Conservation (phyloP, 805 yeast species). For the Zygoascus biomembranicola region DNA sequence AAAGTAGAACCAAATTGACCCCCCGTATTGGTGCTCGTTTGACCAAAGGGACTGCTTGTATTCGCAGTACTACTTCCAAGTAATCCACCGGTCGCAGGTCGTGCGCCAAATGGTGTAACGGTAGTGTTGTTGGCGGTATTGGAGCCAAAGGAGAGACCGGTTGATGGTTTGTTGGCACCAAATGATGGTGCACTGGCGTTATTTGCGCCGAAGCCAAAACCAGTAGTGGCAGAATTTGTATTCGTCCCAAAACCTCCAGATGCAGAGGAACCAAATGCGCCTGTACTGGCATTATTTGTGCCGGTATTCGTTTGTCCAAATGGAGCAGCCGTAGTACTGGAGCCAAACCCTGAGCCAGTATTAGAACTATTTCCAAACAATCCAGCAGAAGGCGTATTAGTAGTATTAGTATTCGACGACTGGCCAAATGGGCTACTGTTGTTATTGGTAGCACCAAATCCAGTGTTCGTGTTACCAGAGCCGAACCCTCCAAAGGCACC, state of each 20-base stretch:
- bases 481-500: background rate
- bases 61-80: constrained; percentile 18
- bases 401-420: constrained; percentile 4
- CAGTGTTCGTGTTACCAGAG: constrained; percentile 1
- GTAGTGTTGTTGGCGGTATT: background rate
- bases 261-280: background rate
- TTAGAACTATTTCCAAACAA: constrained; percentile 20
- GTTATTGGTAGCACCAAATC: constrained; percentile 2
- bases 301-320: background rate
- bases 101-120: constrained; percentile 6
- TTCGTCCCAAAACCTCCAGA: background rate
- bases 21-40: background rate
- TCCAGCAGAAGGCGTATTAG: background rate
- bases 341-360: constrained; percentile 2
- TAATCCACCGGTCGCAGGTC: constrained; percentile 18
- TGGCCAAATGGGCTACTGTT: background rate
- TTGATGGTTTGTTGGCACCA: background rate
- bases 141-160: background rate
- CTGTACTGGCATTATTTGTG: constrained; percentile 4
- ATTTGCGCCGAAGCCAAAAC: constrained; percentile 11
- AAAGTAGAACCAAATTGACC: background rate
- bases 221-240: constrained; percentile 1
- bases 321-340: background rate
- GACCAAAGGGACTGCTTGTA: constrained; percentile 4
- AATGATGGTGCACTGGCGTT: constrained; percentile 4